phyloP scores from a whole-genome alignment of 805 yeast species.

The Pichia heedii region DNA sequence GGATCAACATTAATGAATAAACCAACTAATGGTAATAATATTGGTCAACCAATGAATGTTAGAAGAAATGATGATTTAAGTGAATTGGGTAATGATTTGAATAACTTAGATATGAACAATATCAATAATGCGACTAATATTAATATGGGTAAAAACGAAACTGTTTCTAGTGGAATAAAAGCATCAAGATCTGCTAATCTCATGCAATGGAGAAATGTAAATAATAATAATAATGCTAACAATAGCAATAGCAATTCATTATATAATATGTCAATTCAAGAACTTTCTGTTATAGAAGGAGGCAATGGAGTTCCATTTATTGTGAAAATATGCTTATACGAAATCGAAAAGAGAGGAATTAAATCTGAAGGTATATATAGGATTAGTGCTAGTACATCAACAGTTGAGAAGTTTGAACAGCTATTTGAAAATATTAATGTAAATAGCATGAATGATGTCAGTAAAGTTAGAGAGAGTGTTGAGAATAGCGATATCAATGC shows the following conservation, averaged over 20 bases:
- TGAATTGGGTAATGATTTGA: neutral
- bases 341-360: constrained; percentile 71
- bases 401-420: constrained; percentile 37
- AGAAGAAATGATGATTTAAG: constrained; percentile 20
- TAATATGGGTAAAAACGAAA: neutral
- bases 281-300: constrained; percentile 54
- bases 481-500: constrained; percentile 63
- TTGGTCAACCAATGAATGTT: constrained; percentile 26
- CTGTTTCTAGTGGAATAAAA: constrained; percentile 26
- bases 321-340: constrained; percentile 59
- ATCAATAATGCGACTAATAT: neutral
- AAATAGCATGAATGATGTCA: constrained; percentile 25
- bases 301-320: constrained; percentile 54
- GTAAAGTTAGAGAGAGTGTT: constrained; percentile 17
- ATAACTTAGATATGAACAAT: neutral
- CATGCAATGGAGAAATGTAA: constrained; percentile 24
- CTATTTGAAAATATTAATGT: constrained; percentile 26
- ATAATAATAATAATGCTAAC: constrained; percentile 10
- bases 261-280: constrained; percentile 49
- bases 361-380: constrained; percentile 83
- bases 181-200: constrained; percentile 43
- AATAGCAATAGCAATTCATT: constrained; percentile 12
- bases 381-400: constrained; percentile 74
- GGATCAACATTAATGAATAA: constrained; percentile 4
- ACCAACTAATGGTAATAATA: constrained; percentile 17